Evolutionary conservation across 148 eudicot genomes (phyloP).

Genomic region (Fagopyrum esculentum): DNA sequence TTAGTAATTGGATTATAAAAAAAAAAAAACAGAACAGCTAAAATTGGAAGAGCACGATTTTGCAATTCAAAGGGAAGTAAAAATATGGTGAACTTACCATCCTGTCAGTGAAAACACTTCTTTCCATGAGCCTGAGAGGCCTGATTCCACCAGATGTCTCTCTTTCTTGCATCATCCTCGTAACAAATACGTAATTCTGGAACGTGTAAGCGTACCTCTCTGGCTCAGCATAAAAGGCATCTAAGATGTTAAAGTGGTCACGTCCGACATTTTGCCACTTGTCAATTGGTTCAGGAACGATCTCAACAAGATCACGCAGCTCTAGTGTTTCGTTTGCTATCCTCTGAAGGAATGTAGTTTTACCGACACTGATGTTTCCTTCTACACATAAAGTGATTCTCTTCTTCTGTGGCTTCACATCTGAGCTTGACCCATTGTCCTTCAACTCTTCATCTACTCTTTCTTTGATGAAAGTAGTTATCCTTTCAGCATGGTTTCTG

Average conservation of each 20-base stretch:
- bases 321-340: constrained; percentile 94
- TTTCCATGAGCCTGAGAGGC: constrained; percentile 97
- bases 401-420: constrained; percentile 15
- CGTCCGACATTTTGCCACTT: constrained; percentile 96
- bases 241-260: constrained; percentile 81
- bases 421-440: constrained; percentile 43
- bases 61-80: background rate
- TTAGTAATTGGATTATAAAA: background rate
- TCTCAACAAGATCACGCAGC: constrained; percentile 85
- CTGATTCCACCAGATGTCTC: constrained; percentile 81
- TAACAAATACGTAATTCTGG: constrained; percentile 94
- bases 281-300: constrained; percentile 89
- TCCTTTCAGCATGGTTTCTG: constrained; percentile 92
- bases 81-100: constrained; percentile 46
- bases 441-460: constrained; percentile 79
- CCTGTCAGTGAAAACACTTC: constrained; percentile 95
- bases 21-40: background rate
- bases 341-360: constrained; percentile 85
- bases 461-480: constrained; percentile 71
- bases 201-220: constrained; percentile 93
- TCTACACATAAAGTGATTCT: constrained; percentile 52
- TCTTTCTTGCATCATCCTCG: constrained; percentile 89
- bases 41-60: background rate
- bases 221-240: constrained; percentile 93
- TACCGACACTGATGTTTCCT: constrained; percentile 96